Evolutionary conservation across 83 land plant genomes (phyloP).

Genomic region (Diphasiastrum complanatum): DNA sequence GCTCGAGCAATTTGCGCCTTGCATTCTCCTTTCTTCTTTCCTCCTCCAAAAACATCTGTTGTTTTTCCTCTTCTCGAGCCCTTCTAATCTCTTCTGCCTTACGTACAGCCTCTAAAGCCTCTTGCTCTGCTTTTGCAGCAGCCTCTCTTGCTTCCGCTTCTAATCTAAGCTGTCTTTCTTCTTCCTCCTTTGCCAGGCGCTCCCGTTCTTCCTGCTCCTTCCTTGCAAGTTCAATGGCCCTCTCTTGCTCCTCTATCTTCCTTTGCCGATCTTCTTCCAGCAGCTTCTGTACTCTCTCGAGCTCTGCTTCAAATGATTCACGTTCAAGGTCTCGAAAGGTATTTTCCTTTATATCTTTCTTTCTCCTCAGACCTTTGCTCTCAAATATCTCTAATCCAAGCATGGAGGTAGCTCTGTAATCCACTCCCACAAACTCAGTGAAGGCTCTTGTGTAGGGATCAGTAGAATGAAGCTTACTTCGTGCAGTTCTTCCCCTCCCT

Average conservation of each 20-base stretch:
- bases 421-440: conserved; percentile 40
- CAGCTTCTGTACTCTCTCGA: conserved; percentile 85
- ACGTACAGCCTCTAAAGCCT: conserved; percentile 56
- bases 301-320: conserved; percentile 95
- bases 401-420: too few relatives aligned
- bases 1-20: conserved; percentile 66
- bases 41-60: conserved; percentile 58
- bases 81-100: conserved; percentile 66
- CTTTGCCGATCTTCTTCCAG: conserved; percentile 84
- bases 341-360: conserved; percentile 52
- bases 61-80: conserved; percentile 81
- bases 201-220: conserved; percentile 88
- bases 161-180: conserved; percentile 48
- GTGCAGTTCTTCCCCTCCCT: conserved; percentile 2
- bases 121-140: conserved; percentile 81
- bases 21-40: conserved; percentile 96
- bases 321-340: conserved; percentile 73
- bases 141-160: conserved; percentile 91
- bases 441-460: conserved; percentile 38
- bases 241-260: conserved; percentile 71
- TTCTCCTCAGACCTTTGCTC: conserved; percentile 40
- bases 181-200: conserved; percentile 59
- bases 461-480: conserved; percentile 2
- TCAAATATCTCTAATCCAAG: conserved; percentile 25
- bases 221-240: conserved; percentile 69